Evolutionary conservation across 495 filamentous ascomycete species (phyloP), one percentile per base, ranked within the genome.

Genomic region (Viridothelium virens): DNA sequence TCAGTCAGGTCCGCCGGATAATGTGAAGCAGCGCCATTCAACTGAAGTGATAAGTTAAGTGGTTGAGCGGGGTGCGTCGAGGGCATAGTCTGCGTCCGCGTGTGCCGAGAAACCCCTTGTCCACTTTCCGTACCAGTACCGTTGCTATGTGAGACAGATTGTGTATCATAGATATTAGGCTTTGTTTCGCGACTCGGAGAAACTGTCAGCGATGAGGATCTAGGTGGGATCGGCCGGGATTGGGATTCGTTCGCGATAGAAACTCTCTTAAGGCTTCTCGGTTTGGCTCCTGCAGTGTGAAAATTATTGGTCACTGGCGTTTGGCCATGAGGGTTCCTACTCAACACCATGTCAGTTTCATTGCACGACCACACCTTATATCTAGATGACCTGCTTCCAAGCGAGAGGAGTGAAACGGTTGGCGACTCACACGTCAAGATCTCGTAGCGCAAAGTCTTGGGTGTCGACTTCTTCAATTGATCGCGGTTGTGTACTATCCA

Each of bases 71-170:
- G 70, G 4, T 71, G 66, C 64, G 77, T 70, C 61, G 73, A 67
- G 31, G 75, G 71, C 75, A 76, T 78, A 48, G 74, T 74, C 47
- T 71, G 70, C 70, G 70, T 70, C 4, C 67, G 70, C 7, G 67
- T 69, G 16, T 67, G 71, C 38, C 71, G 67, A 9, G 44, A 38
- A 65, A 62, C 69, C 66, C 53, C 66, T 65, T 14, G 41, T 14
- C 67, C 70, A 38, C 68, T 72, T 38, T 12, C 25, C 63, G 36
- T 38, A 39, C 63, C 18, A 33, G 34, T 37, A 36, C 4, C 34
- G 25, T 33, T 33, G 18, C 36, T 59, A 59, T 33, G 53, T 59
- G 53, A 59, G 53, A 59, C 53, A 14, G 18, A 7, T 34, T 59
- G 53, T 34, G 53, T 59, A 59, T 59, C 53, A 59, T 18, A 36